Evolutionary conservation across 2,329 filamentous ascomycete species (phyloP).

Genomic region (Sclerotinia nivalis): DNA sequence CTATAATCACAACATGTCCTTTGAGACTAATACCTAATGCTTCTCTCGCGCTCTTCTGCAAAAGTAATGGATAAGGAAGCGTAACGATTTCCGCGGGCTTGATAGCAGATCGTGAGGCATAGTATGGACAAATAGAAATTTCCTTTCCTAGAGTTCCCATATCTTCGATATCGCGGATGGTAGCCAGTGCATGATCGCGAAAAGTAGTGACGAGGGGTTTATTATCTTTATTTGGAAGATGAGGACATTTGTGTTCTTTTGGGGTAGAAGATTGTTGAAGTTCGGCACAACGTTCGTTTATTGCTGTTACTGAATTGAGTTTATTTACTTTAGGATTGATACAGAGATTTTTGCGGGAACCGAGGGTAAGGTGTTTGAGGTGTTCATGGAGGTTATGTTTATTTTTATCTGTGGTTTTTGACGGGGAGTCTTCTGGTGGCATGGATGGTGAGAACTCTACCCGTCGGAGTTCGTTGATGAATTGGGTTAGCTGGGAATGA

Average conservation of each 20-base stretch:
- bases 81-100: constrained; percentile 86
- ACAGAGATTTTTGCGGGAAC: constrained; percentile 72
- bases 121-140: constrained; percentile 88
- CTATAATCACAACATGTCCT: constrained; percentile 88
- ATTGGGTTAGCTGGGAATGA: constrained; percentile 72
- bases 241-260: constrained; percentile 70
- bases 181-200: constrained; percentile 80
- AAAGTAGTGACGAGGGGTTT: constrained; percentile 74
- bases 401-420: constrained; percentile 29
- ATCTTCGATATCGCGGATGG: constrained; percentile 91
- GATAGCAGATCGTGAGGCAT: constrained; percentile 86
- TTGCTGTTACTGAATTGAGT: constrained; percentile 70
- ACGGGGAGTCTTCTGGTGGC: constrained; percentile 42
- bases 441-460: constrained; percentile 63
- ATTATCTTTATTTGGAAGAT: constrained; percentile 76
- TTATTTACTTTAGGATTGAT: constrained; percentile 82
- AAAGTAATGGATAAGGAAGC: constrained; percentile 83
- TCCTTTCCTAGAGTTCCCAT: constrained; percentile 74
- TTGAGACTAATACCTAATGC: constrained; percentile 84
- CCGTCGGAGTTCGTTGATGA: constrained; percentile 65
- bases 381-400: constrained; percentile 48
- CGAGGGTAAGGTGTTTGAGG: constrained; percentile 66
- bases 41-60: constrained; percentile 85
- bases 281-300: constrained; percentile 92
- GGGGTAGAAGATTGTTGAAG: constrained; percentile 71